A percentile compares a stretch with the other conserved stretches of the same genome.
Conservation (phyloP, 139 green algal species). For the Tetraselmis chui region DNA sequence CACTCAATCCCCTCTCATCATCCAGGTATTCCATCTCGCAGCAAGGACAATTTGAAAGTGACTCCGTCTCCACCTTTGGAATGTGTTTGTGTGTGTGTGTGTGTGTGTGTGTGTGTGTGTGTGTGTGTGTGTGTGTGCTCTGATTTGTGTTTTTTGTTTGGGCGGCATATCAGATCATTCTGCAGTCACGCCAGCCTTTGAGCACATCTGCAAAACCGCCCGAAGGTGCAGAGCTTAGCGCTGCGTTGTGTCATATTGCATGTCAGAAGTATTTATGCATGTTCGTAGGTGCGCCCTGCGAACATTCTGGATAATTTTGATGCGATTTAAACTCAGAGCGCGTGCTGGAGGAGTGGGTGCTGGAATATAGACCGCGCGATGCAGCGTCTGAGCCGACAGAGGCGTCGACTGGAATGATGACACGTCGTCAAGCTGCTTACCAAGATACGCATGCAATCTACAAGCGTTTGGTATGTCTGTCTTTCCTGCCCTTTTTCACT, state of each 20-base stretch:
- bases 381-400: neutral
- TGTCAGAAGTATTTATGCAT: no score
- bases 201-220: neutral
- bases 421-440: neutral
- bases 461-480: neutral
- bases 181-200: neutral
- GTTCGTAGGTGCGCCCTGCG: no score
- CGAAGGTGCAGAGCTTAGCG: neutral
- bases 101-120: no score
- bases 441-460: neutral
- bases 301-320: no score
- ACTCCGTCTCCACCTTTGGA: no score
- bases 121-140: no score
- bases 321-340: no score
- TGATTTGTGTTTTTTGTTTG: no score
- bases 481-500: neutral
- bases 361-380: neutral
- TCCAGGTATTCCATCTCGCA: neutral
- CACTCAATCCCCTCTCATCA: neutral
- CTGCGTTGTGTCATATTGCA: no score
- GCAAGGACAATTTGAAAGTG: no score
- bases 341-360: neutral
- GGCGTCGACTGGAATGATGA: neutral
- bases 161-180: neutral
- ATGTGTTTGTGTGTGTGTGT: no score